Evolutionary conservation across 495 filamentous ascomycete species (phyloP).

Genomic region (Antarctomyces pellizariae): DNA sequence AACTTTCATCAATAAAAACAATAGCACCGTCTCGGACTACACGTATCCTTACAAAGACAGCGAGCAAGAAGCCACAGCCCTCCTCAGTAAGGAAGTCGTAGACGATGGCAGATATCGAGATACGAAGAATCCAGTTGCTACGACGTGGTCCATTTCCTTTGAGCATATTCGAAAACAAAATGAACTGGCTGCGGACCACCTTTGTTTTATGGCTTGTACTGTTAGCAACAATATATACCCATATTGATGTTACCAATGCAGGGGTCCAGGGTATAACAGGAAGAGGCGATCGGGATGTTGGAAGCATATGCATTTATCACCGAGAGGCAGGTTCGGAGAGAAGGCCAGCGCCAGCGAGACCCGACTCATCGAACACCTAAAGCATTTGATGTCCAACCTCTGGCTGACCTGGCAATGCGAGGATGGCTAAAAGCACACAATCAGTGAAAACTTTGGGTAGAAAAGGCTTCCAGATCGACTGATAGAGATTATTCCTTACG

Average conservation of each 20-base stretch:
- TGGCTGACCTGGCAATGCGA: constrained; percentile 21
- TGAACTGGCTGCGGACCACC: constrained; percentile 14
- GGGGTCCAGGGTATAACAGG: constrained; percentile 1
- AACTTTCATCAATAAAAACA: constrained; percentile 6
- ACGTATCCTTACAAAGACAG: constrained; percentile 5
- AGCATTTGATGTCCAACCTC: constrained; percentile 18
- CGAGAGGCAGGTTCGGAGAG: constrained; percentile 1
- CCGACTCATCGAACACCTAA: no score
- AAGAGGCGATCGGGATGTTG: constrained; percentile 9
- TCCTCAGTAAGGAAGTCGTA: constrained; percentile 8
- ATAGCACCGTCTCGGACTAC: constrained; percentile 7
- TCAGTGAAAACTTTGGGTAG: no score
- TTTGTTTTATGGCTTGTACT: constrained; percentile 21
- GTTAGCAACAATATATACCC: constrained; percentile 13
- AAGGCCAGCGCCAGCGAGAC: constrained; percentile 5
- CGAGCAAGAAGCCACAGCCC: no score
- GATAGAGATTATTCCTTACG: no score
- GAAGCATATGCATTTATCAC: constrained; percentile 9
- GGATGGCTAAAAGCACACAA: no score
- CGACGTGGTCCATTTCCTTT: constrained; percentile 18
- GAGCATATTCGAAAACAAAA: constrained; percentile 18
- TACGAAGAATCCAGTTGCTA: constrained; percentile 7
- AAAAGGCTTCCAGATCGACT: no score
- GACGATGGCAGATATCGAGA: constrained; percentile 9
- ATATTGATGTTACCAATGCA: constrained; percentile 5